phyloP scores from a whole-genome alignment of 805 yeast species.

The Ogataea trehalophila region DNA sequence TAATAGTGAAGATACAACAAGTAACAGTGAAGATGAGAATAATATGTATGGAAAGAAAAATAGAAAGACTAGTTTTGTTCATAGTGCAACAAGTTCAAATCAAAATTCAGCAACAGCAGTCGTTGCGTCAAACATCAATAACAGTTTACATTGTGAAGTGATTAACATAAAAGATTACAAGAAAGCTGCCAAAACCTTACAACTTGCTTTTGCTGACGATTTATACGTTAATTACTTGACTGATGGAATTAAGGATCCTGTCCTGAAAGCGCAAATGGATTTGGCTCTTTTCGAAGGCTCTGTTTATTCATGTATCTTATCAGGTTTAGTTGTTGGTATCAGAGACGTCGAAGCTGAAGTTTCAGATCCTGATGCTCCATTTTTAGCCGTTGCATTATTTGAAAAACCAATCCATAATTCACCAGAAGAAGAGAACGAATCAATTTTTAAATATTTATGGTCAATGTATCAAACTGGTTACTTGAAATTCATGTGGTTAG shows the following conservation, averaged over 20 bases:
- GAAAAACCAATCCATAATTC: slow-evolving; percentile 27
- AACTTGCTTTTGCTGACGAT: slow-evolving; percentile 50
- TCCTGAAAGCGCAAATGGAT: slow-evolving; percentile 38
- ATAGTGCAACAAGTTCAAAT: background rate
- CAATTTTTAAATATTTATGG: slow-evolving; percentile 31
- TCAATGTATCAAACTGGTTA: slow-evolving; percentile 31
- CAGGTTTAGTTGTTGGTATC: slow-evolving; percentile 46
- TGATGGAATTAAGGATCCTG: slow-evolving; percentile 33
- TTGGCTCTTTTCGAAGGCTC: slow-evolving; percentile 48
- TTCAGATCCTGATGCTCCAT: slow-evolving; percentile 38
- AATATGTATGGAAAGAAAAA: background rate
- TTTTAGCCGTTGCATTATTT: slow-evolving; percentile 51
- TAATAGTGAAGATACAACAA: background rate
- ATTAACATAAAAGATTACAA: slow-evolving; percentile 40
- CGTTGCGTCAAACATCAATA: too few relatives aligned
- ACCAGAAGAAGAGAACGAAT: slow-evolving; percentile 12
- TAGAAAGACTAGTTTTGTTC: background rate
- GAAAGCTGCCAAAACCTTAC: slow-evolving; percentile 50
- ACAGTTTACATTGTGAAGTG: slow-evolving; percentile 26
- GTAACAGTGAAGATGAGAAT: background rate
- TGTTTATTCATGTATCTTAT: slow-evolving; percentile 45
- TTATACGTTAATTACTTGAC: slow-evolving; percentile 48
- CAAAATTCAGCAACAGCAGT: background rate
- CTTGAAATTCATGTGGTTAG: slow-evolving; percentile 30
- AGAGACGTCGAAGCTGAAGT: slow-evolving; percentile 44